Evolutionary conservation across 306 rosid genomes (phyloP).

Genomic region (Albizia julibrissin): DNA sequence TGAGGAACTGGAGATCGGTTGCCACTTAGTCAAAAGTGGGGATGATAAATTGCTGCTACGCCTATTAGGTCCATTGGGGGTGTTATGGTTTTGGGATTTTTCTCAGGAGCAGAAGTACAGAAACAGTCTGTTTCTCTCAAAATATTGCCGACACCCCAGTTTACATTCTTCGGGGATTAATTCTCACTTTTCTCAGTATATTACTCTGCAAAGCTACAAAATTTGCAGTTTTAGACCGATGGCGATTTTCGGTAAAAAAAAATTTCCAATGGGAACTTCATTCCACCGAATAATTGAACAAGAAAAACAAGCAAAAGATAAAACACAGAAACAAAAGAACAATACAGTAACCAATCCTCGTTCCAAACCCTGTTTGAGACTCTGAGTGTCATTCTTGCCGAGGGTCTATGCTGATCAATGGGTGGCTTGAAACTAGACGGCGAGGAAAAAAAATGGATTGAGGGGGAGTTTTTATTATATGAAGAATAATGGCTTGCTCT

Average conservation of each 20-base stretch:
- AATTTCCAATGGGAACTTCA: not conserved
- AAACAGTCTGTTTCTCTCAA: not conserved
- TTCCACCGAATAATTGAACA: not conserved
- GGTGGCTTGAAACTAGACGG: not conserved
- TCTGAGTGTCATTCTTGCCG: not conserved
- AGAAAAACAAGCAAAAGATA: not conserved
- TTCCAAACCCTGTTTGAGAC: not conserved
- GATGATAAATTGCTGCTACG: not conserved
- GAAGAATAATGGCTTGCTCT: slow-evolving; percentile 1
- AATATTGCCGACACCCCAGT: not conserved
- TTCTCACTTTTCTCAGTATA: not conserved
- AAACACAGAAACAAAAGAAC: not conserved
- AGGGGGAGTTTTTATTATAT: not conserved
- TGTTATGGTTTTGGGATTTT: not conserved
- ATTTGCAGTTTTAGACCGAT: not conserved
- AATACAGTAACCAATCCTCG: not conserved
- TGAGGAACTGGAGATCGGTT: not conserved
- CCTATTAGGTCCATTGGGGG: not conserved
- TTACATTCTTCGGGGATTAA: not conserved
- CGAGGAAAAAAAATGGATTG: not conserved
- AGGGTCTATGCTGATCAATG: not conserved
- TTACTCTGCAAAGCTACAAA: not conserved
- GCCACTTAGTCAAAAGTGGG: not conserved
- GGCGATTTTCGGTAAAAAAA: not conserved
- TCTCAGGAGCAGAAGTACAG: not conserved